Base-by-base conservation (phyloP, 2,329 filamentous ascomycete genomes). In the Pseudocercospora cruenta region DNA sequence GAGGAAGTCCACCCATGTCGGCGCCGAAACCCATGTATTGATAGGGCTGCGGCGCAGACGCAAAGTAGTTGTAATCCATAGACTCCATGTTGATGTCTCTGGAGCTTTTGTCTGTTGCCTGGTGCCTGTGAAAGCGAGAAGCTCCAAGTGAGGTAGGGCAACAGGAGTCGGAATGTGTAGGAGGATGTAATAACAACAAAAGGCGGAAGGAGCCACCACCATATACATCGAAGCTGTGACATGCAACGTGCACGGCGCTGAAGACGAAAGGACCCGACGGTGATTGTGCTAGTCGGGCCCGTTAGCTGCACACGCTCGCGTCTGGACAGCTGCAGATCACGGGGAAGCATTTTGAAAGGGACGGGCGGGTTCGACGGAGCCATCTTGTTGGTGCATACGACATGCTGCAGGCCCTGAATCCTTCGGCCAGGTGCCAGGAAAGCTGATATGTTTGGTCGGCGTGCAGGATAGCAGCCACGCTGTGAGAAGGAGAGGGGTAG, bases 1-100 rank as follows among this genome's bases (percentile, higher is more conserved):
- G 64, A 16, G 58, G 53, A 12, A 66, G 58, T 6, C 85, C 76
- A 60, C 81, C 81, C 58, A 84, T 63, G 31, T 73, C 72, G 33
- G 65, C 51, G 31, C 67, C 71, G 57, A 72, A 75, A 19, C 62
- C 67, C 58, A 75, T 80, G 67, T 84, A 83, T 45, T 82, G 80
- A 71, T 83, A 87, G 69, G 83, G 82, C 43, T 80, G 78, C 51
- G 79, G 72, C 36, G 79, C 77, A 19, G 80, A 73, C 59, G 77
- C 74, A 71, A 83, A 88, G 76, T 85, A 87, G 61, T 82, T 80
- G 76, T 86, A 88, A 71, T 88, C 85, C 86, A 88, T 88, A 60
- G 71, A 69, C 49, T 75, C 74, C 72, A 74, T 76, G 7, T 21
- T 51, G 4, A 21, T 63, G 19, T 31, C 55, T 24, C 14, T 54